Percentiles rank a stretch among this genome's conserved stretches.
Conservation (phyloP, 176 grass and related monocot species). For the Zoysia pacifica region DNA sequence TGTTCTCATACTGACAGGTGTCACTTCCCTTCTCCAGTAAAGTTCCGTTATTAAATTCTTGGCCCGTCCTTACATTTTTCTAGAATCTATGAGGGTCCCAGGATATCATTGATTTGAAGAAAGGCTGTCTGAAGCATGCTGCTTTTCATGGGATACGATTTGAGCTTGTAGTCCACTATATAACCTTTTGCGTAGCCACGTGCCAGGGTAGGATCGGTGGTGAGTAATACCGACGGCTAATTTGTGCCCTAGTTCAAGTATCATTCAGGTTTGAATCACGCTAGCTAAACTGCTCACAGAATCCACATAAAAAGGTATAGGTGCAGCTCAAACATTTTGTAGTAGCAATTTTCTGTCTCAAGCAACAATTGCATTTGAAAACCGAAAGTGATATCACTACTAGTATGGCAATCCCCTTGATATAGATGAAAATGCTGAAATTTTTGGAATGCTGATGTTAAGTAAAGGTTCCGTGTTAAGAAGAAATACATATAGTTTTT, state of each 20-base stretch:
- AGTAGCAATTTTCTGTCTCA: neutral
- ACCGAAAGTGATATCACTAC: neutral
- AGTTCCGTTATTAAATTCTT: slow-evolving; percentile 15
- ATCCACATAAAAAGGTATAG: neutral
- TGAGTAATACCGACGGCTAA: neutral
- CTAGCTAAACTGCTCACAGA: neutral
- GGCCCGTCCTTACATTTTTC: neutral
- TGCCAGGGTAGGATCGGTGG: slow-evolving; percentile 9
- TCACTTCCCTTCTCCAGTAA: slow-evolving; percentile 24
- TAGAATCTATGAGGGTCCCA: slow-evolving; percentile 30
- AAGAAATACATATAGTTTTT: neutral
- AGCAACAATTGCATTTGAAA: neutral
- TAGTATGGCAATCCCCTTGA: neutral
- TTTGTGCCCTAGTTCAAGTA: slow-evolving; percentile 16
- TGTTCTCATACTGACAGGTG: slow-evolving; percentile 36
- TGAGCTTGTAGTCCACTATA: slow-evolving; percentile 52
- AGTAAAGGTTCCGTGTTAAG: neutral
- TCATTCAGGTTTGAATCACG: neutral
- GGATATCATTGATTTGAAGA: slow-evolving; percentile 51
- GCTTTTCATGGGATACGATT: slow-evolving; percentile 38
- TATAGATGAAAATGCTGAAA: neutral
- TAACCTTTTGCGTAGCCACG: slow-evolving; percentile 38
- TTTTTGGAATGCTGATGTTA: neutral
- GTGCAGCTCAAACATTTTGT: neutral
- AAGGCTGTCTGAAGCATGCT: slow-evolving; percentile 47